Base-by-base conservation (phyloP, 2,329 filamentous ascomycete species). In the Corinectria fuckeliana region DNA sequence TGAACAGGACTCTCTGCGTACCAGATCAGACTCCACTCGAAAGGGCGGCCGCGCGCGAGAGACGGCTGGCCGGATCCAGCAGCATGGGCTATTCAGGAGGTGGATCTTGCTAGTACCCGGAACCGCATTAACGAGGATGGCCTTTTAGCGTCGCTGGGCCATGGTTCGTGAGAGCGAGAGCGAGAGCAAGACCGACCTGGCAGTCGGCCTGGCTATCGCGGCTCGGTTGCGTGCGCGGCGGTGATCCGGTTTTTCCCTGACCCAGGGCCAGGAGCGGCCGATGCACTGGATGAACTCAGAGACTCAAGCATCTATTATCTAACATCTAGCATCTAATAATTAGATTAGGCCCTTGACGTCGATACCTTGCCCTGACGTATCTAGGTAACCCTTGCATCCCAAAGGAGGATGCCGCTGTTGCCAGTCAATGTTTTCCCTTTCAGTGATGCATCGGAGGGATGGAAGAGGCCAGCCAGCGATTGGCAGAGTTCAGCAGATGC, bases 151-250 rank as follows among this genome's bases (percentile, higher is more conserved):
- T 51, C 64, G 62, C 64, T 58, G 61, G 53, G 56, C 59, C 59
- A 63, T 69, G 49, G 68, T 69, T 69, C 63, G 50, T 61, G 64
- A 63, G 56, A 49, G 50, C 59, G 62, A 62, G 56, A 51, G 28
- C 8, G 28, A 32, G 28, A 11, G 56, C 58, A 57, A 58, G 57
- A 42, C 39, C 60, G n/a, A 18, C 32, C n/a, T 62, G 58, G 56
- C 39, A 52, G 44, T 61, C 51, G 54, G 23, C 20, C 57, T 66
- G 68, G 68, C 61, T 70, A 70, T 68, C 66, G 68, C 68, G 68
- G 68, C 68, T 70, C 65, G 54, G 56, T 58, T 66, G 64, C 57
- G 56, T 47, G 51, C 67, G 67, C 50, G 64, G 61, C 60, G 39
- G 45, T 52, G 50, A 56, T 50, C 58, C 56, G 58, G 58, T 63